Evolutionary conservation across 768 basidiomycete genomes (phyloP), one percentile per base, ranked within the genome.

Genomic region (Chlorophyllum brunneum): DNA sequence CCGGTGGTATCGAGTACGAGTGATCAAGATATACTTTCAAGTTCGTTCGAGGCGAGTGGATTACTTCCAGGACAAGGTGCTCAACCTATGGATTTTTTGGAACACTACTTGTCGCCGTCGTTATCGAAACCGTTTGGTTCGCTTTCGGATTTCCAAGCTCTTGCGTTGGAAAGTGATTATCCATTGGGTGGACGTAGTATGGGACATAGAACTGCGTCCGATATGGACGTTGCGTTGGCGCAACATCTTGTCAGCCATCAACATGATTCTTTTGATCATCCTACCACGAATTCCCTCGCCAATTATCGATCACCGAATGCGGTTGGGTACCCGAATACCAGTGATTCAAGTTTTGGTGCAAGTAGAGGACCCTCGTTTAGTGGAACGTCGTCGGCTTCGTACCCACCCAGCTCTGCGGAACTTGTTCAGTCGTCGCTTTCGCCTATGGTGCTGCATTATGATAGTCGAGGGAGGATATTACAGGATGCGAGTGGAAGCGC

Each of bases 81-180:
- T n/a, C n/a, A n/a, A 30, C 31, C 48, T 4, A 22, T 15, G 27
- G 38, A 40, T 10, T 13, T 8, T 9, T 41, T 29, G 22, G 39
- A 40, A 11, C 23, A 40, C 38, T 50, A 34, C 30, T 31, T 41
- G 15, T 36, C 39, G 20, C 29, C 30, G 9, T 51, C 46, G 9
- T 13, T n/a, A 22, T 36, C 40, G 10, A 44, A 37, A 33, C 33
- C 33, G 6, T 44, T 52, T 22, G 42, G 51, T n/a, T 52, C 51
- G 5, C n/a, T 44, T 18, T 37, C 51, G 18, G 51, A 52, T 37
- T 37, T 52, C 37, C 31, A 41, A 5, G 23, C 15, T 4, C 31
- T 48, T 36, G 34, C 23, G 10, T 31, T 51, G n/a, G 49, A 38
- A 13, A 27, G 31, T 4, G 48, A 40, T 18, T 22, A 50, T 40